A percentile compares a stretch with the other conserved stretches of the same genome.
phyloP scores from a whole-genome alignment of 2,329 filamentous ascomycete species.

The Aureobasidium subglaciale region DNA sequence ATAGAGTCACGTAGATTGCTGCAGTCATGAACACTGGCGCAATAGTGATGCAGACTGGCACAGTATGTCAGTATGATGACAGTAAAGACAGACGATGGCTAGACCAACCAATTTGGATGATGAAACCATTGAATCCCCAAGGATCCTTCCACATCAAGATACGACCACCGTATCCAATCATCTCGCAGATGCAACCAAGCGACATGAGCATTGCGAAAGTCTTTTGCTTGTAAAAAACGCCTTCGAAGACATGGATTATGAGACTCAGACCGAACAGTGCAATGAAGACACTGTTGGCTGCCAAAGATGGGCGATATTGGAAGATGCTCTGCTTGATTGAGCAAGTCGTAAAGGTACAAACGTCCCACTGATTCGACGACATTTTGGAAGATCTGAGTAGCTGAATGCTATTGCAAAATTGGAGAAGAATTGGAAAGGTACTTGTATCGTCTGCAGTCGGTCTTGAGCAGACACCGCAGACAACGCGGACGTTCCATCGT shows the following conservation, averaged over 20 bases:
- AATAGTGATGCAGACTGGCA: slow-evolving; percentile 51
- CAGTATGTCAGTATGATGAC: background rate
- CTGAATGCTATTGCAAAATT: background rate
- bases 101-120: slow-evolving; percentile 24
- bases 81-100: accelerated
- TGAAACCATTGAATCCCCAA: slow-evolving; percentile 37
- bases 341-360: slow-evolving; percentile 11
- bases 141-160: slow-evolving; percentile 49
- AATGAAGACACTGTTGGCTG: slow-evolving; percentile 47
- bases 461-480: no score
- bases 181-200: slow-evolving; percentile 48
- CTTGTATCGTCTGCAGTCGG: no score
- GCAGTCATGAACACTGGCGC: slow-evolving; percentile 59
- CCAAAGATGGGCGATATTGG: slow-evolving; percentile 46
- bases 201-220: slow-evolving; percentile 49
- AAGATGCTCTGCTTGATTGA: slow-evolving; percentile 22
- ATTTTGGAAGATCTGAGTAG: background rate
- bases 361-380: background rate
- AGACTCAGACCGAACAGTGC: slow-evolving; percentile 44
- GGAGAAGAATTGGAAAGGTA: no score
- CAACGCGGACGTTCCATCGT: no score
- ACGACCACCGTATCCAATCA: slow-evolving; percentile 54
- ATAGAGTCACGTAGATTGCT: slow-evolving; percentile 56
- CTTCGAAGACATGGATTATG: slow-evolving; percentile 36
- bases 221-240: slow-evolving; percentile 40